Percentiles rank a stretch among this genome's conserved stretches.
Conservation (phyloP, 208 protist genomes). For the Trypanosoma lewisi region DNA sequence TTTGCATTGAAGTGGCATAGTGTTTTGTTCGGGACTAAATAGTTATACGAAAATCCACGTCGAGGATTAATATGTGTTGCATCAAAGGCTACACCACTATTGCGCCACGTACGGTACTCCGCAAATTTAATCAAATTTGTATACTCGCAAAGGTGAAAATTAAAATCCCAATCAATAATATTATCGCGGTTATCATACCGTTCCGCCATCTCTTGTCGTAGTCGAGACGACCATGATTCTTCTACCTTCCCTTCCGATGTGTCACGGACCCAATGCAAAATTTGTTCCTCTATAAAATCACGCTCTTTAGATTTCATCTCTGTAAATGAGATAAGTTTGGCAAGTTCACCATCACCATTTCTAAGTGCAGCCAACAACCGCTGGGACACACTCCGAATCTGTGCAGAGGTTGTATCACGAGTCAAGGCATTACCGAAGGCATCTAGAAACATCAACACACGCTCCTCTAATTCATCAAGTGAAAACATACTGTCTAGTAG, state of each 20-base stretch:
- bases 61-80: constrained; percentile 84
- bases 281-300: constrained; percentile 86
- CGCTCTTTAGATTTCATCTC: constrained; percentile 87
- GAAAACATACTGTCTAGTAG: constrained; percentile 87
- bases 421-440: constrained; percentile 77
- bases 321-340: constrained; percentile 40
- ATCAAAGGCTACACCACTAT: constrained; percentile 86
- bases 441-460: constrained; percentile 89
- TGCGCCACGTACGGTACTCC: constrained; percentile 89
- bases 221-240: constrained; percentile 55
- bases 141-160: constrained; percentile 83
- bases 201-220: constrained; percentile 89
- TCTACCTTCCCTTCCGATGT: constrained; percentile 47
- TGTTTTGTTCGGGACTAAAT: constrained; percentile 83
- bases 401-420: constrained; percentile 76
- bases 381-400: constrained; percentile 66
- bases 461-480: constrained; percentile 86
- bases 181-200: constrained; percentile 92
- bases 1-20: constrained; percentile 78
- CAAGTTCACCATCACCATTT: constrained; percentile 37
- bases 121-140: constrained; percentile 85
- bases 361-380: constrained; percentile 46
- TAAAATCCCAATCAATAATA: constrained; percentile 93
- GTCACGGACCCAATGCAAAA: constrained; percentile 72
- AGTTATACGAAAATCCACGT: constrained; percentile 70